These are phyloP conservation scores for Umbilicaria muhlenbergii DNA, from an alignment of 495 filamentous ascomycete genomes.

Conservation along the genomic window DNA sequence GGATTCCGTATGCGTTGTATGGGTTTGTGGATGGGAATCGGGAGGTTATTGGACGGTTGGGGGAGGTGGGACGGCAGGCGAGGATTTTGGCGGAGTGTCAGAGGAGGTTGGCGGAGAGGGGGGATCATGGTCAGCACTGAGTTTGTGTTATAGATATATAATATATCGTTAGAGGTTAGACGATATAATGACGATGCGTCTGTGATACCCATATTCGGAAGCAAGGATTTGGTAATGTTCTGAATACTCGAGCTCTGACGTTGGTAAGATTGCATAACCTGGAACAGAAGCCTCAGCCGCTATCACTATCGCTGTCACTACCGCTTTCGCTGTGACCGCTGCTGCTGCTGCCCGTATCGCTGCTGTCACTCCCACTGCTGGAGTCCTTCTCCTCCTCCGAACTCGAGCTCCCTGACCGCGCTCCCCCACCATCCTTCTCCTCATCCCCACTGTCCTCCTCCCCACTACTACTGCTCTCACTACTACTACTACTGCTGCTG, in stretches of 20 bases:
- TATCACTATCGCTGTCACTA: neutral
- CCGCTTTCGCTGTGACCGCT: neutral
- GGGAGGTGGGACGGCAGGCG: constrained; percentile 77
- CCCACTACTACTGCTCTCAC: constrained; percentile 14
- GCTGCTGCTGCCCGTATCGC: constrained; percentile 21
- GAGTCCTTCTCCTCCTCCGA: neutral
- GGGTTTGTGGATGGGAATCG: constrained; percentile 90
- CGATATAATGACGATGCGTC: neutral
- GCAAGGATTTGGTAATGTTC: too few species aligned
- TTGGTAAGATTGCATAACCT: neutral
- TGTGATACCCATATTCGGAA: too few species aligned
- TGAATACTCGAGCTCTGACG: too few species aligned
- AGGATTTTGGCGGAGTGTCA: constrained; percentile 79
- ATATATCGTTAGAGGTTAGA: neutral
- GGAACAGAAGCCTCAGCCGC: too few species aligned
- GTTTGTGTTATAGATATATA: neutral
- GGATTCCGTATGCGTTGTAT: constrained; percentile 84
- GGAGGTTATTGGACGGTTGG: constrained; percentile 68
- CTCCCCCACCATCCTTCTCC: too few species aligned
- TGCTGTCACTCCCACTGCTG: constrained; percentile 21
- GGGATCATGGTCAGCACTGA: constrained; percentile 16
- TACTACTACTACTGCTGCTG: constrained; percentile 19
- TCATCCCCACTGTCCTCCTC: too few species aligned
- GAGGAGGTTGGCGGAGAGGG: constrained; percentile 33
- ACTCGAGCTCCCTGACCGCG: too few species aligned